A percentile compares a stretch with the other conserved stretches of the same genome.
These are phyloP conservation scores for Pouteria glomerata DNA, from an alignment of 148 eudicot genomes.

Conservation along the genomic window DNA sequence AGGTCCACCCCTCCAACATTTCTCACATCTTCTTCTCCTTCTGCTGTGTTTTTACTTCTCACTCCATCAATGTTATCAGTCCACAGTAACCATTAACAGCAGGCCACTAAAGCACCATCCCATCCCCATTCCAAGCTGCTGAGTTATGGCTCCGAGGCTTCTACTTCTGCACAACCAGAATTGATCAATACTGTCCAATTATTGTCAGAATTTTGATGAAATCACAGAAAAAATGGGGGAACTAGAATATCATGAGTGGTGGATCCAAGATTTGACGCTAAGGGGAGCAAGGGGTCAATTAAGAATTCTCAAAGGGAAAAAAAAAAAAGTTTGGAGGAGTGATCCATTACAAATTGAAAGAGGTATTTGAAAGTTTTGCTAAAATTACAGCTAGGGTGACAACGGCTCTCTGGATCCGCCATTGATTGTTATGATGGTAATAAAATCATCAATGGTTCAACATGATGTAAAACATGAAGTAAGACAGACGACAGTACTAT, in stretches of 20 bases:
- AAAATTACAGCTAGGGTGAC: too few species aligned
- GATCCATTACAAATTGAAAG: too few species aligned
- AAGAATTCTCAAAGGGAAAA: too few species aligned
- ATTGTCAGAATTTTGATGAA: background rate
- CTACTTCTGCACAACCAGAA: constrained; percentile 14
- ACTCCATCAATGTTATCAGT: background rate
- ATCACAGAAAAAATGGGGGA: background rate
- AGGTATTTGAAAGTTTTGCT: too few species aligned
- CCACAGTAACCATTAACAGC: background rate
- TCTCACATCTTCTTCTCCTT: too few species aligned
- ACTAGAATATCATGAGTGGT: background rate
- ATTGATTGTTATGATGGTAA: too few species aligned
- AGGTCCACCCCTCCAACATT: too few species aligned
- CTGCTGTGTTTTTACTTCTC: background rate
- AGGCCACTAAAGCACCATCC: background rate
- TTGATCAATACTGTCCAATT: background rate
- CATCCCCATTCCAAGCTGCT: constrained; percentile 9
- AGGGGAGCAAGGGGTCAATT: too few species aligned
- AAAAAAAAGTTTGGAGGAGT: too few species aligned
- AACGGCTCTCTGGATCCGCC: too few species aligned
- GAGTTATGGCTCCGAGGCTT: constrained; percentile 5
- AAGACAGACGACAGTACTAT: background rate
- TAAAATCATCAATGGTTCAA: background rate
- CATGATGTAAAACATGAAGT: background rate
- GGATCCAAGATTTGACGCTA: too few species aligned